Base-by-base conservation (phyloP, 2,329 filamentous ascomycete species). In the Colletotrichum australisinense region DNA sequence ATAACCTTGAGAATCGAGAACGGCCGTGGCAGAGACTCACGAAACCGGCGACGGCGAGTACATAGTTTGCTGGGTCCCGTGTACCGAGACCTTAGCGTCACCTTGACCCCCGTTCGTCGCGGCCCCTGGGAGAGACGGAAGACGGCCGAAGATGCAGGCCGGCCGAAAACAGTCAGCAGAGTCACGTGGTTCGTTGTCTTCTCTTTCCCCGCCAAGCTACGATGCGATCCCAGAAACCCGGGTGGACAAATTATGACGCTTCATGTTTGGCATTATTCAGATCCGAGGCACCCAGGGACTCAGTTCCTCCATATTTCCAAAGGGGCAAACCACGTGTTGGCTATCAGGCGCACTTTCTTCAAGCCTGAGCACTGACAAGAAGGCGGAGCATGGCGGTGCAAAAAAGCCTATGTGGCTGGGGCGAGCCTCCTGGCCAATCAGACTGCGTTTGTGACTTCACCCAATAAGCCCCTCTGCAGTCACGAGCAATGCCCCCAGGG, bases 51-150 rank as follows among this genome's bases (percentile, higher is more conserved):
- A 65, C 52, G 32, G 32, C 30, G 22, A 56, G 16, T 46, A 46
- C 49, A 56, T 28, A 64, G 16, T 65, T 56, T 16, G 24, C 14
- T 42, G 52, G 8, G 35, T 32, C 22, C 63, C 63, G 32, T 32
- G 30, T 46, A 32, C 63, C 63, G 32, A 65, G 63, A 57, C 63
- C 35, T 30, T 62, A 42, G 60, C 42, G 59, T 26, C 59, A 52
- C 55, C 28, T 53, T 14, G 49, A 19, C 14, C 30, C 30, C 46
- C 22, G 14, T 26, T 14, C 42, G 46, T 52, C 42, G 22, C 63
- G 9, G 30, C 4, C 52, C 63, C 63, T 57, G 52, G 52, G 42
- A 56, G 8, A 22, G 42, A 55, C 52, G 49, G 52, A 42, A 63
- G 11, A 53, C 60, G 28, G 60, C 46, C 62, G 46, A 63, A 7